Base-by-base conservation (phyloP, 495 filamentous ascomycete species). In the Annulohypoxylon moriforme region DNA sequence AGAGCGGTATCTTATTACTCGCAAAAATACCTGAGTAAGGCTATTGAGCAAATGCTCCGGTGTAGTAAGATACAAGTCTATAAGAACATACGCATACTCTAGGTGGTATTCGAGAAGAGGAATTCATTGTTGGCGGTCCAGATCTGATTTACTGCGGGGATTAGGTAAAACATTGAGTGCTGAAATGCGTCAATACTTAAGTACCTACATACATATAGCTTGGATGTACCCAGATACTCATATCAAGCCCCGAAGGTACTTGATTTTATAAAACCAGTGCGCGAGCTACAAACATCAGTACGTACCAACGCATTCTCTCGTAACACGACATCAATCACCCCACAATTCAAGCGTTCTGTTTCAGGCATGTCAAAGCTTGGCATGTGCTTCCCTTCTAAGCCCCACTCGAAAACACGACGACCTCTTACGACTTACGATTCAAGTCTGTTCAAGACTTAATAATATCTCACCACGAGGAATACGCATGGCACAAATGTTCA, bases 261-360 rank as follows among this genome's bases (percentile, higher is more conserved):
- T 2, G 20, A 49, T 49, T 24, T 20, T n/a, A 46, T 46, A 24
- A 47, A 47, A 47, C 22, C 5, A 47, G 20, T 47, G 42, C 42
- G 16, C 11, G n/a, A 40, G 36, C 36, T 40, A 40, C 36, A 40
- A 40, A 40, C 31, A 18, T 55, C 34, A 46, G 27, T 64, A 52
- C 24, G 50, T 38, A 14, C 33, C 40, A 49, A 57, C 18, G 42
- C 60, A 47, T 38, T 27, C 20, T n/a, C 25, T 24, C 18, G 57
- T 61, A 58, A 46, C 69, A 67, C 63, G 55, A 53, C 69, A 16
- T 67, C 42, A 53, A n/a, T 67, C 33, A 53, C 64, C 52, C 69
- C 69, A 72, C 50, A 72, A 50, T 58, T 59, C 69, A 67, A 67
- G 63, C 58, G 50, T 72, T 57, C 22, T 33, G 10, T 52, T 53